Conservation (phyloP, 495 filamentous ascomycete genomes). For the Penicillium pancosmium region DNA sequence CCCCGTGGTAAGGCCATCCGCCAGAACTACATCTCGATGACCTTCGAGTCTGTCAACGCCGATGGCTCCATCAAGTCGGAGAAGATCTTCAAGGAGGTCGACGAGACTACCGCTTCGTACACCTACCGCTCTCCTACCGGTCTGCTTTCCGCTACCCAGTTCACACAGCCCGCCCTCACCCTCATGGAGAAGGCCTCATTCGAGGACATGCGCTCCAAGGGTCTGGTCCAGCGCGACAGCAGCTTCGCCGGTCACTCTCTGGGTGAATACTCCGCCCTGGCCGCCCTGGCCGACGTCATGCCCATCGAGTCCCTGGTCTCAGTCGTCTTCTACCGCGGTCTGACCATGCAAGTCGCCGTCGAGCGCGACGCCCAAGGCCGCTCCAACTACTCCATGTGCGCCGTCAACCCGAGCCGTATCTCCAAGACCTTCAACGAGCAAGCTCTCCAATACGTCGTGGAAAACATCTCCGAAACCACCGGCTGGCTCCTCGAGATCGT, state of each 20-base stretch:
- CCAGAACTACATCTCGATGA: slow-evolving; percentile 99
- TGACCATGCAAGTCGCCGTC: slow-evolving; percentile 99
- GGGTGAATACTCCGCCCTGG: slow-evolving; percentile 96
- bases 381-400: slow-evolving; percentile 98
- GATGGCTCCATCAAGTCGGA: slow-evolving; percentile 95
- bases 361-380: slow-evolving; percentile 91
- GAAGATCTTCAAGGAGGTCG: slow-evolving; percentile 95
- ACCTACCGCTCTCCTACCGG: slow-evolving; percentile 96
- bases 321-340: slow-evolving; percentile 97
- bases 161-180: slow-evolving; percentile 95
- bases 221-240: slow-evolving; percentile 92
- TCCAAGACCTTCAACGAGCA: slow-evolving; percentile 97
- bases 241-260: slow-evolving; percentile 97
- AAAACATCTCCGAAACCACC: slow-evolving; percentile 88
- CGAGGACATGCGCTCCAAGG: slow-evolving; percentile 97
- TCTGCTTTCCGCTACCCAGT: slow-evolving; percentile 95
- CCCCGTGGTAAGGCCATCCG: slow-evolving; percentile 96
- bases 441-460: slow-evolving; percentile 92
- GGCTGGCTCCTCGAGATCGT: slow-evolving; percentile 97
- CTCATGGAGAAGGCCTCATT: slow-evolving; percentile 99
- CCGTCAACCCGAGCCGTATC: slow-evolving; percentile 96
- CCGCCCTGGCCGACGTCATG: slow-evolving; percentile 97
- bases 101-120: slow-evolving; percentile 89
- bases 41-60: slow-evolving; percentile 90
- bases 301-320: slow-evolving; percentile 98